A percentile compares a stretch with the other conserved stretches of the same genome.
These are phyloP conservation scores for Aspergillus fischeri DNA, from an alignment of 2,329 filamentous ascomycete genomes.

Conservation along the genomic window DNA sequence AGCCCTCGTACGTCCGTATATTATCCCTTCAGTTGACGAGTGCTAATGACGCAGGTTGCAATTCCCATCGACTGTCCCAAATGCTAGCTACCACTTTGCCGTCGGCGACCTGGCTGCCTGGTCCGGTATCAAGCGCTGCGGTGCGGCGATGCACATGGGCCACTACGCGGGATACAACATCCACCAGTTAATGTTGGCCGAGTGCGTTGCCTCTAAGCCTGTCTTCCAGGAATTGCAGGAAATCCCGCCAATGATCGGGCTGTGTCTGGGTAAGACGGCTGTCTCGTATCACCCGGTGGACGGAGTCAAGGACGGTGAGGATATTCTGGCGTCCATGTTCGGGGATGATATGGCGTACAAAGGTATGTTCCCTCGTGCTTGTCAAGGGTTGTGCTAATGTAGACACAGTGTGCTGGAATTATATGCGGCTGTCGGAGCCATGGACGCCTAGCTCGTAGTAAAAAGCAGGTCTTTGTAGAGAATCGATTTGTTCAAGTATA, in stretches of 20 bases:
- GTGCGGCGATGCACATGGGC: slow-evolving; percentile 70
- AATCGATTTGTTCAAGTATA: background rate
- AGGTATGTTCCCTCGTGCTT: slow-evolving; percentile 46
- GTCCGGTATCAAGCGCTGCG: slow-evolving; percentile 77
- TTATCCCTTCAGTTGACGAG: background rate
- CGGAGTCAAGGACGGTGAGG: slow-evolving; percentile 42
- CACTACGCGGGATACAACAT: slow-evolving; percentile 64
- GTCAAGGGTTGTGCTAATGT: slow-evolving; percentile 1
- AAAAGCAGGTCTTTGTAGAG: background rate
- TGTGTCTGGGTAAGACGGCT: slow-evolving; percentile 67
- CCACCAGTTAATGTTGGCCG: slow-evolving; percentile 56
- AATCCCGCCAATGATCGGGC: slow-evolving; percentile 63
- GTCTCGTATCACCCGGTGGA: slow-evolving; percentile 57
- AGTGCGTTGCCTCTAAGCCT: slow-evolving; percentile 39
- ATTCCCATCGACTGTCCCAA: slow-evolving; percentile 53
- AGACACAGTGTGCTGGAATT: slow-evolving; percentile 52
- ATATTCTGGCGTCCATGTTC: slow-evolving; percentile 51
- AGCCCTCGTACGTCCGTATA: slow-evolving; percentile 37
- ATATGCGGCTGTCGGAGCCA: slow-evolving; percentile 45
- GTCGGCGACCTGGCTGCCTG: slow-evolving; percentile 66
- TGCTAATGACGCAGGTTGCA: slow-evolving; percentile 43
- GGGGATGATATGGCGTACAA: slow-evolving; percentile 63
- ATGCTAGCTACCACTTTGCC: slow-evolving; percentile 61
- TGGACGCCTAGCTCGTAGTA: slow-evolving; percentile 10
- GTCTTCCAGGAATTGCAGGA: slow-evolving; percentile 47